Base-by-base conservation (phyloP, 2,329 filamentous ascomycete genomes). In the Exophiala mesophila region DNA sequence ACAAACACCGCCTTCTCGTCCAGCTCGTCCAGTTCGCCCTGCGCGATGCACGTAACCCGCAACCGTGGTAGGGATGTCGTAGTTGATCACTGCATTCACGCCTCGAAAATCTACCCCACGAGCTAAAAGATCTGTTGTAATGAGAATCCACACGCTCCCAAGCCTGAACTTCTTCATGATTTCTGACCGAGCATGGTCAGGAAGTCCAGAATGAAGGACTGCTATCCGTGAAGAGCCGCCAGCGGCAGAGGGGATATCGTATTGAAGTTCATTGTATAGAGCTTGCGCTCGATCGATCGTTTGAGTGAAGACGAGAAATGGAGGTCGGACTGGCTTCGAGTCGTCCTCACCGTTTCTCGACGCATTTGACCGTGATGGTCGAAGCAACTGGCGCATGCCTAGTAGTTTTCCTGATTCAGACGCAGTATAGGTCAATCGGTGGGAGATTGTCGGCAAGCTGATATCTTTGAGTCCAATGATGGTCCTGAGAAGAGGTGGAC, bases 381-480 rank as follows among this genome's bases (percentile, higher is more conserved):
- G 88, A 1, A 97, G 73, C 20, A 98, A 77, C 60, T 97, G 88
- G 33, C 92, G 84, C 9, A 98, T 74, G 5, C 87, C 89, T 41
- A 96, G 80, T 20, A 98, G 79, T 62, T 98, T 98, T 47, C 92
- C 92, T 57, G 87, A 82, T 63, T 98, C 92, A 4, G 85, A 94
- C 34, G 88, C 92, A 23, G 88, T 87, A 65, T 97, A 98, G 20
- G 83, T 80, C 18, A 98, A 80, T 54, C 83, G 85, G 69, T 98
- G 92, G 20, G 82, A 76, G 50, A 98, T 85, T 57, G 94, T 95
- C 30, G 92, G 89, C 37, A 98, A 84, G 2, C 90, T 89, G 2
- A 88, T 89, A 65, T 98, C 92, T 67, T 97, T 97, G 36, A 98
- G 71, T 3, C 92, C 92, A n/a, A 97, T 88, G 4, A 98, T 88